Conservation (phyloP, 192 early-diverging fungal species). For the Coemansia sp. region DNA sequence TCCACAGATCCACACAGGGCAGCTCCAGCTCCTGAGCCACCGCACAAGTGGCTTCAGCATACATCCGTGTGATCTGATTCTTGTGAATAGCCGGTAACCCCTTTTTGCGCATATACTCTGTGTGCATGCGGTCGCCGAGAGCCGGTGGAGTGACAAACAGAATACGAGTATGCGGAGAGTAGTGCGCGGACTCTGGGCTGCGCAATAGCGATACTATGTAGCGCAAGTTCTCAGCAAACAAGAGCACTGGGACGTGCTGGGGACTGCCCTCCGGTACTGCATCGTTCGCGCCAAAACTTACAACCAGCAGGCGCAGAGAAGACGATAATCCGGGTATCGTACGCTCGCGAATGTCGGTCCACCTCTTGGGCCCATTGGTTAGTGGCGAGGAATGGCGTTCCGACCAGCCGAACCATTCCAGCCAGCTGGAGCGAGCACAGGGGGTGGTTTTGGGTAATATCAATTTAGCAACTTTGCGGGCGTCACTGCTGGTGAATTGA, state of each 20-base stretch:
- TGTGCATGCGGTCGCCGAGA: conserved; percentile 61
- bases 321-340: conserved; percentile 16
- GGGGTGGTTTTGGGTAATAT: conserved; percentile 56
- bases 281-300: conserved; percentile 89
- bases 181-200: conserved; percentile 53
- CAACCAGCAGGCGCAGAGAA: conserved; percentile 60
- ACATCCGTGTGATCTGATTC: conserved; percentile 49
- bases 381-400: not conserved
- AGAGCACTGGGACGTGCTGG: conserved; percentile 66
- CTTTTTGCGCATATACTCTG: conserved; percentile 19
- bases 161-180: conserved; percentile 64
- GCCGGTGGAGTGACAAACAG: conserved; percentile 75
- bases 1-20: conserved; percentile 37
- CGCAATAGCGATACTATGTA: conserved; percentile 63
- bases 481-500: conserved; percentile 74
- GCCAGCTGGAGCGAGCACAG: not conserved
- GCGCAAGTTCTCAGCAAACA: conserved; percentile 65
- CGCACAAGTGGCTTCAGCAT: conserved; percentile 55
- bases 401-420: conserved; percentile 8
- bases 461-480: conserved; percentile 57
- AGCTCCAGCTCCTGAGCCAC: conserved; percentile 51
- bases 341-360: not conserved
- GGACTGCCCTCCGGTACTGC: conserved; percentile 52
- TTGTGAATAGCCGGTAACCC: conserved; percentile 43
- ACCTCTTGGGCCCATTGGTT: not conserved